Evolutionary conservation across 306 rosid genomes (phyloP).

Genomic region (Castanopsis chinensis): DNA sequence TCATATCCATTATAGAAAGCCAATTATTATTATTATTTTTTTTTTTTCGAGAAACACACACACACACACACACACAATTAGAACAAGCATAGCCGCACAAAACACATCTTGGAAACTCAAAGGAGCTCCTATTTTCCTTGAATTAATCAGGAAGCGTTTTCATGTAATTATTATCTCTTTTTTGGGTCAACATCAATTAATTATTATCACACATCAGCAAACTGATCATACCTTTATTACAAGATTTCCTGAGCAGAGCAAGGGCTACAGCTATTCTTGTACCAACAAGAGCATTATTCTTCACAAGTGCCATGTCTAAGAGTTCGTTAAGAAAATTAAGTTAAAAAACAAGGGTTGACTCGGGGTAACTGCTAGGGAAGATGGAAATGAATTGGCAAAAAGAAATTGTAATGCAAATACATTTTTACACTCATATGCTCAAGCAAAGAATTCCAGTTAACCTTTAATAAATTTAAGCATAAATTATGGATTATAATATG

Average conservation of each 20-base stretch:
- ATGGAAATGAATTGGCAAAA: neutral
- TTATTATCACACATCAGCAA: neutral
- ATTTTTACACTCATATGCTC: slow-evolving; percentile 5
- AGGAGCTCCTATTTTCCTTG: neutral
- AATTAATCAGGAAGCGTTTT: neutral
- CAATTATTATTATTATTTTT: too few species aligned
- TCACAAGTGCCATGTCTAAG: slow-evolving; percentile 91
- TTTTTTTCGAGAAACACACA: too few species aligned
- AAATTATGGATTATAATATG: neutral
- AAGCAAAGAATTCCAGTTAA: neutral
- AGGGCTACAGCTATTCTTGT: slow-evolving; percentile 75
- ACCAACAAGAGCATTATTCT: slow-evolving; percentile 84
- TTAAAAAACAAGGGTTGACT: neutral
- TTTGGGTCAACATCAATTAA: neutral
- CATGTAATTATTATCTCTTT: neutral
- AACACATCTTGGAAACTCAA: neutral
- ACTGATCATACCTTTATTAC: slow-evolving; percentile 30
- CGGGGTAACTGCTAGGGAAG: neutral
- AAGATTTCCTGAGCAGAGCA: slow-evolving; percentile 40
- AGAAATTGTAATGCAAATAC: neutral
- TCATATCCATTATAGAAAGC: neutral
- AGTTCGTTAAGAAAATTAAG: slow-evolving; percentile 38
- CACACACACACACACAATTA: too few species aligned
- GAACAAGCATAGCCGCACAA: neutral
- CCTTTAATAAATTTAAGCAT: neutral